Conservation (phyloP, 768 basidiomycete genomes). For the Rhodotorula graminis region DNA sequence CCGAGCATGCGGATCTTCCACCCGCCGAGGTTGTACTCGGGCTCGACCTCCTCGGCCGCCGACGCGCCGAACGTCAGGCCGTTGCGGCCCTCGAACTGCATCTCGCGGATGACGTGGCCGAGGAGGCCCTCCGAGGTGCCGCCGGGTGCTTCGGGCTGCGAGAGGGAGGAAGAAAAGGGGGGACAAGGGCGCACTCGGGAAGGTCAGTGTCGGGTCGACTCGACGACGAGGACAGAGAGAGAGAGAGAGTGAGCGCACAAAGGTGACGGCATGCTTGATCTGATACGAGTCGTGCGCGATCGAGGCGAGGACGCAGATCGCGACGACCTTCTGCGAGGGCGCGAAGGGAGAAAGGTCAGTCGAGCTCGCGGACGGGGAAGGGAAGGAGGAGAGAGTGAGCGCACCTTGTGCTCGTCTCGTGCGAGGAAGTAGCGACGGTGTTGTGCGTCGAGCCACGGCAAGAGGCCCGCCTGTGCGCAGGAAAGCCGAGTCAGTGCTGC, state of each 20-base stretch:
- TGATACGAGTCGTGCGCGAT: slow-evolving; percentile 29
- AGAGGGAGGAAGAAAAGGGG: not conserved
- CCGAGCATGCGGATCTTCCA: slow-evolving; percentile 25
- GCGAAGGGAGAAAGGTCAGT: not conserved
- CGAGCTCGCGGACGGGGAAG: not conserved
- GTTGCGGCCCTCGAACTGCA: slow-evolving; percentile 27
- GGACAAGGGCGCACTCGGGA: too few species aligned
- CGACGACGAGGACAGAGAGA: too few species aligned
- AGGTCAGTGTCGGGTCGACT: not conserved
- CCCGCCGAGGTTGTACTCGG: slow-evolving; percentile 23
- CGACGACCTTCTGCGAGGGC: slow-evolving; percentile 22
- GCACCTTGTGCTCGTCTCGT: slow-evolving; percentile 21
- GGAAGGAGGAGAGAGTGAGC: not conserved
- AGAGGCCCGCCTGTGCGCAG: slow-evolving; percentile 9
- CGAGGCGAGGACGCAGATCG: slow-evolving; percentile 32
- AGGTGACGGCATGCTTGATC: slow-evolving; percentile 38
- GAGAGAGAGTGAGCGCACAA: slow-evolving; percentile 8
- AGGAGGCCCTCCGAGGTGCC: slow-evolving; percentile 33
- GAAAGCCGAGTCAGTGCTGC: not conserved
- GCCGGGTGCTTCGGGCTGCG: slow-evolving; percentile 29
- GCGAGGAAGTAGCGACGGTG: slow-evolving; percentile 35
- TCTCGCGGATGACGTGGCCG: slow-evolving; percentile 27
- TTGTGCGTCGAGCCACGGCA: slow-evolving; percentile 30
- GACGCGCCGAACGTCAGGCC: slow-evolving; percentile 32
- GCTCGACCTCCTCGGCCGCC: slow-evolving; percentile 8